phyloP scores from a whole-genome alignment of 768 basidiomycete genomes.

The Podaxis carcinomalis region DNA sequence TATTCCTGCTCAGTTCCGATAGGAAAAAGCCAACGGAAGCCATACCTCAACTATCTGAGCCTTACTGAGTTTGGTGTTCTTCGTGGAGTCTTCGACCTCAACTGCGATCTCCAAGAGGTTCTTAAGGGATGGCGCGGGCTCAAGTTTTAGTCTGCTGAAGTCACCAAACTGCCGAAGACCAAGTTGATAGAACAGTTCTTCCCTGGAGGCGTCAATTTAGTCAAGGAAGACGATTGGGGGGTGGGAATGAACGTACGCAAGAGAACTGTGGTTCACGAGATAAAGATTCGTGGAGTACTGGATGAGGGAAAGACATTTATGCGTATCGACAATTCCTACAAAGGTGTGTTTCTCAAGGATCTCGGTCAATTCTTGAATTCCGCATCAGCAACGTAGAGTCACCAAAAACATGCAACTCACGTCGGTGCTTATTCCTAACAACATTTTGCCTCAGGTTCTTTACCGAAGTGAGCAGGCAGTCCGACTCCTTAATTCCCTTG shows the following conservation, averaged over 20 bases:
- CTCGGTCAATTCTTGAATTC: conserved; percentile 66
- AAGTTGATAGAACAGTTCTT: conserved; percentile 94
- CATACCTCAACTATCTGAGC: conserved; percentile 69
- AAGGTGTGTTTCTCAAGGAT: conserved; percentile 86
- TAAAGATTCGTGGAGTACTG: conserved; percentile 89
- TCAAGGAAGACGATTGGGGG: not conserved
- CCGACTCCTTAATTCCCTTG: conserved; percentile 66
- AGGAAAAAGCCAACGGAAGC: not conserved
- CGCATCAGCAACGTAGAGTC: not conserved
- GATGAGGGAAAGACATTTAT: conserved; percentile 71
- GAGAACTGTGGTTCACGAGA: conserved; percentile 77
- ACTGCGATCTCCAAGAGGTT: conserved; percentile 77
- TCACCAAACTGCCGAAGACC: conserved; percentile 89
- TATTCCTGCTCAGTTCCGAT: not conserved
- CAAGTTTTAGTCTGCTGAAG: conserved; percentile 68
- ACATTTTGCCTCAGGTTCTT: conserved; percentile 55
- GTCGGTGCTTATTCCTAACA: conserved; percentile 58
- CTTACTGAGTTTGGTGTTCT: conserved; percentile 49
- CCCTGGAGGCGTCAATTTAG: conserved; percentile 39
- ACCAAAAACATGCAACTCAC: conserved; percentile 37
- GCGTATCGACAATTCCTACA: conserved; percentile 83
- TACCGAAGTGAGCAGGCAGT: conserved; percentile 76
- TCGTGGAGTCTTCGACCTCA: conserved; percentile 58
- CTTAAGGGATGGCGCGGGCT: conserved; percentile 74
- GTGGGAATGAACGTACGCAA: conserved; percentile 58